Conservation (phyloP, 805 yeast genomes). For the Lipomyces starkeyi region DNA sequence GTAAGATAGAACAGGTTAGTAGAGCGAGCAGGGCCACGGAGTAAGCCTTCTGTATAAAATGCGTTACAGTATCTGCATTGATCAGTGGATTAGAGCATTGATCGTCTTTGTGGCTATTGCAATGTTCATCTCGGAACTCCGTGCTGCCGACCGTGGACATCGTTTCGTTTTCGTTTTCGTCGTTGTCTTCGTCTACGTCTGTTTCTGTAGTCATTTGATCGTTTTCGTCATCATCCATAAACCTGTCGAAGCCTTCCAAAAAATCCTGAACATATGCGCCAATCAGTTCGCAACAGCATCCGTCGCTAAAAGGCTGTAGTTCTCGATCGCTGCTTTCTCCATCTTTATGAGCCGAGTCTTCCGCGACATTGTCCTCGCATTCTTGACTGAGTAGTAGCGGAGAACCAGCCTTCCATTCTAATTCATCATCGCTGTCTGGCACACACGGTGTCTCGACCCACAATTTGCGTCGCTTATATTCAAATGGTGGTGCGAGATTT, state of each 20-base stretch:
- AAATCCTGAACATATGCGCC: not conserved
- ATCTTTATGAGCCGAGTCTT: not conserved
- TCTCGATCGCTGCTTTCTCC: not conserved
- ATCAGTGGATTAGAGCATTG: not conserved
- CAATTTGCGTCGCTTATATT: not conserved
- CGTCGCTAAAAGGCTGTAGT: not conserved
- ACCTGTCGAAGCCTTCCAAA: not conserved
- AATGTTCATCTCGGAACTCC: not conserved
- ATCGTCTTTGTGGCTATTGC: not conserved
- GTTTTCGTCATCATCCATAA: not conserved
- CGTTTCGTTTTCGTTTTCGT: not conserved
- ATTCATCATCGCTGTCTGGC: not conserved
- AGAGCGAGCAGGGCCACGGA: not conserved
- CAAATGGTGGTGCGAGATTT: conserved; percentile 2
- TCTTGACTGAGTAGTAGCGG: not conserved
- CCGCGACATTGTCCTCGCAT: not conserved
- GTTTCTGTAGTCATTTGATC: not conserved
- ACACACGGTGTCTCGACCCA: not conserved
- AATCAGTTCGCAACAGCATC: not conserved
- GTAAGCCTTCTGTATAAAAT: not conserved
- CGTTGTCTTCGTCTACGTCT: not conserved
- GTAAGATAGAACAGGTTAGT: not conserved
- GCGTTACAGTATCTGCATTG: not conserved
- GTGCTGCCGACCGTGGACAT: not conserved
- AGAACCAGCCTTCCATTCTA: not conserved